Evolutionary conservation across 2,329 filamentous ascomycete species (phyloP).

Genomic region (Cordyceps pruinosa): DNA sequence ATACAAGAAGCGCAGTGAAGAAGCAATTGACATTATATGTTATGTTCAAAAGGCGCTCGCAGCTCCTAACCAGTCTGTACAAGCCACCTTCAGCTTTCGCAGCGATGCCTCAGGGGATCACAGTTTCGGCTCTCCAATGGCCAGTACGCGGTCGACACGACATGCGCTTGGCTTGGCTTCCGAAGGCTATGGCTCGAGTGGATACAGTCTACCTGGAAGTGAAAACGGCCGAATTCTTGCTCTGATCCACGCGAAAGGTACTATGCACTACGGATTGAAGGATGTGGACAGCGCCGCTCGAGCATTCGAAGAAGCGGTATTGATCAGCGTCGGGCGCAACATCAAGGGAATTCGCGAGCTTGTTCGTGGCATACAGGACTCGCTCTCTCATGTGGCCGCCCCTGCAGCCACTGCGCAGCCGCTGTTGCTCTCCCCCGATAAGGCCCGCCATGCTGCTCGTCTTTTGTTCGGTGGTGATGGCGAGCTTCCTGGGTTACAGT

Average conservation of each 20-base stretch:
- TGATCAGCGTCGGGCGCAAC: constrained; percentile 73
- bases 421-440: constrained; percentile 74
- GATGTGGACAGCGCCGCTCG: constrained; percentile 73
- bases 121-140: not conserved
- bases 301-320: constrained; percentile 89
- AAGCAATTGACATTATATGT: constrained; percentile 82
- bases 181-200: constrained; percentile 54
- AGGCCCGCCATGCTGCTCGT: constrained; percentile 73
- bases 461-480: constrained; percentile 73
- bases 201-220: constrained; percentile 73
- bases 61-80: constrained; percentile 10
- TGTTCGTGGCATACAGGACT: constrained; percentile 68
- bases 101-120: not conserved
- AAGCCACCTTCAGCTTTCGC: not conserved
- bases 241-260: constrained; percentile 96
- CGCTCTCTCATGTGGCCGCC: constrained; percentile 45
- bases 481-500: constrained; percentile 70
- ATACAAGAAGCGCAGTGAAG: constrained; percentile 73
- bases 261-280: constrained; percentile 88
- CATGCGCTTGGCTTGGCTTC: not conserved
- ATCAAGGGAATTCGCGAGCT: constrained; percentile 68
- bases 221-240: constrained; percentile 92
- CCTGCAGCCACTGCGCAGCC: constrained; percentile 33
- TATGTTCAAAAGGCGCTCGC: constrained; percentile 65
- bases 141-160: constrained; percentile 23